phyloP scores from a whole-genome alignment of 2,329 filamentous ascomycete species.

The Botrytis squamosa region DNA sequence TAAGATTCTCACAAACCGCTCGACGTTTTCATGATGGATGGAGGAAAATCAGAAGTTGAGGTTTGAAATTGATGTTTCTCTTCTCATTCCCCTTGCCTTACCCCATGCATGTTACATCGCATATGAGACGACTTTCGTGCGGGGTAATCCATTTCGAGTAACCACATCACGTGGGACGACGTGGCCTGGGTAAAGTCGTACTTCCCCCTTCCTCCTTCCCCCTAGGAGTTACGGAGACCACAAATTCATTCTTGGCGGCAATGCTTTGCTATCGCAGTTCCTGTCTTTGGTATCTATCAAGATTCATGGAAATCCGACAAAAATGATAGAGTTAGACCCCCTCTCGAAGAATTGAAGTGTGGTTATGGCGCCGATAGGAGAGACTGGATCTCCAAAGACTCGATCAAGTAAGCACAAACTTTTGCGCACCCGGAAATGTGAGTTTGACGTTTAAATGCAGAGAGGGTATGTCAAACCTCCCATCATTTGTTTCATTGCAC shows the following conservation, averaged over 20 bases:
- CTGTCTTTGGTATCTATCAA: not conserved
- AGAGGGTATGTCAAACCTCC: not conserved
- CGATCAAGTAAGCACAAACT: not conserved
- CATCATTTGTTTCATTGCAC: no score
- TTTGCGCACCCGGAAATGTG: not conserved
- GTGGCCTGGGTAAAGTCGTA: not conserved
- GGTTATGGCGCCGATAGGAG: not conserved
- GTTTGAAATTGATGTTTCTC: not conserved
- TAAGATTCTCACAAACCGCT: not conserved
- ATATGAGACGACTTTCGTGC: constrained; percentile 15
- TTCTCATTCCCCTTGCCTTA: not conserved
- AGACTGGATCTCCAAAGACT: no score
- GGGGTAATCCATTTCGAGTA: constrained; percentile 18
- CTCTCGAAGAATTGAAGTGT: not conserved
- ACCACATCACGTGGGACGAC: constrained; percentile 7
- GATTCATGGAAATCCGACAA: not conserved
- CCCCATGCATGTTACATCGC: not conserved
- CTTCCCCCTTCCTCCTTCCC: not conserved
- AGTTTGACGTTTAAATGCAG: not conserved
- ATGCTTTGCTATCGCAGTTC: not conserved
- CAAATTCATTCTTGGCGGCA: not conserved
- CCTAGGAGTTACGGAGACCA: no score
- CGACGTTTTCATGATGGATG: not conserved
- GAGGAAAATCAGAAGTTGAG: not conserved
- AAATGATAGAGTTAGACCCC: not conserved